phyloP scores from a whole-genome alignment of 257 asterid genomes.

The Plantago ovata region DNA sequence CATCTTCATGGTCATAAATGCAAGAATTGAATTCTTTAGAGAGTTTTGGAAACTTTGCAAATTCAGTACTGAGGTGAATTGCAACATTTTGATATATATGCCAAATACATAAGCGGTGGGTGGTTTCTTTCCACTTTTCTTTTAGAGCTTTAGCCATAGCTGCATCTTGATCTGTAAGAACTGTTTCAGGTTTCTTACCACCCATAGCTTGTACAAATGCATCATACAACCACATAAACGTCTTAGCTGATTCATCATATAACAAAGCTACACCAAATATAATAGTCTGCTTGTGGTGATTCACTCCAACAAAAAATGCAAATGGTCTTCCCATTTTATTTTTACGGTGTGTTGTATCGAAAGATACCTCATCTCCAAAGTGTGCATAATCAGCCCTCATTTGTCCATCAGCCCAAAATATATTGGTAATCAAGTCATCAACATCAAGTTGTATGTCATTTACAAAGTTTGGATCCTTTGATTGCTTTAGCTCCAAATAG shows the following conservation, averaged over 20 bases:
- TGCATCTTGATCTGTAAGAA: background rate
- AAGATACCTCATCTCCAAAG: too few species aligned
- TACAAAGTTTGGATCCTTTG: too few species aligned
- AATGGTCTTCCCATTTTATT: too few species aligned
- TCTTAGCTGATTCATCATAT: background rate
- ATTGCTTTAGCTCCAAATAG: background rate
- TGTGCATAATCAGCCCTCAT: too few species aligned
- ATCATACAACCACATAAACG: too few species aligned
- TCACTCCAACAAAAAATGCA: too few species aligned
- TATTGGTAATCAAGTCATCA: too few species aligned
- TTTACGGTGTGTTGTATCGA: too few species aligned
- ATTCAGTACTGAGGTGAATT: background rate
- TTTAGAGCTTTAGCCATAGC: background rate
- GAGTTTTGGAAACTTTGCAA: background rate
- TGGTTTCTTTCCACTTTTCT: background rate
- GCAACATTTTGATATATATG: conserved; percentile 3
- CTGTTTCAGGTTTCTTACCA: background rate
- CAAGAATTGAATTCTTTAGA: background rate
- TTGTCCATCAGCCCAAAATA: too few species aligned
- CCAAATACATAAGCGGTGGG: background rate
- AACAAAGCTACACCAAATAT: background rate
- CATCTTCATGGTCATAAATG: background rate
- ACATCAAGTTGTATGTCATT: too few species aligned
- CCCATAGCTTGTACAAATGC: background rate
- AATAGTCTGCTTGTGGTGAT: background rate